Conservation (phyloP, 2,329 filamentous ascomycete genomes). For the Lecanicillium sp. region DNA sequence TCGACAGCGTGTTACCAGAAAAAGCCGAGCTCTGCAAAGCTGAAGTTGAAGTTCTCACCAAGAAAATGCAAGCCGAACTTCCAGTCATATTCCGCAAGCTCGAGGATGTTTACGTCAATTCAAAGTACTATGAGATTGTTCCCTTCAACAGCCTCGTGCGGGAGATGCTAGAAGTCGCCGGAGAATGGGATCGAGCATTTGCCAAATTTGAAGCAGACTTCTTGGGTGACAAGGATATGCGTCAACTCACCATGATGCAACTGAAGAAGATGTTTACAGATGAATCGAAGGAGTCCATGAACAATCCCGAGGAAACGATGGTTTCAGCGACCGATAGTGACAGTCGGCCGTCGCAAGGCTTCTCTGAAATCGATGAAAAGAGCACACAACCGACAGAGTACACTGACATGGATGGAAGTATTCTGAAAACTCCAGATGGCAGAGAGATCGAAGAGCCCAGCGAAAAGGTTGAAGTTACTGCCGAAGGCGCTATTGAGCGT, state of each 20-base stretch:
- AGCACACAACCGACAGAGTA: constrained; percentile 37
- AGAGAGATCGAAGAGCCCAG: constrained; percentile 20
- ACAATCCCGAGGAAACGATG: constrained; percentile 57
- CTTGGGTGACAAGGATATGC: constrained; percentile 94
- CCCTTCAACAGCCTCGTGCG: constrained; percentile 85
- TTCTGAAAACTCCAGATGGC: constrained; percentile 24
- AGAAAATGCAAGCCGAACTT: constrained; percentile 80
- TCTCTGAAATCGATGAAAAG: constrained; percentile 43
- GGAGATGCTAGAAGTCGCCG: constrained; percentile 85
- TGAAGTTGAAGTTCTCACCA: constrained; percentile 72
- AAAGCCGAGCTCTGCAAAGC: constrained; percentile 75
- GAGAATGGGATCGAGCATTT: constrained; percentile 90
- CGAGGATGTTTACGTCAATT: constrained; percentile 86
- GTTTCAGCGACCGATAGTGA: constrained; percentile 45
- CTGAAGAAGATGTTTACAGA: constrained; percentile 93
- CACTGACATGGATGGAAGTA: constrained; percentile 22
- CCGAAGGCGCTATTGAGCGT: constrained; percentile 36
- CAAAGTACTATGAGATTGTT: constrained; percentile 94
- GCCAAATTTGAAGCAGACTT: constrained; percentile 87
- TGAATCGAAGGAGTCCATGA: constrained; percentile 71
- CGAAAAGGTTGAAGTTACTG: constrained; percentile 24
- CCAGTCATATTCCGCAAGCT: constrained; percentile 66
- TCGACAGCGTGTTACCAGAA: constrained; percentile 84
- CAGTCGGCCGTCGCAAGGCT: constrained; percentile 40
- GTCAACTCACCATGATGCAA: constrained; percentile 84